Conservation (phyloP, 805 yeast species). For the Candida nanaspora region DNA sequence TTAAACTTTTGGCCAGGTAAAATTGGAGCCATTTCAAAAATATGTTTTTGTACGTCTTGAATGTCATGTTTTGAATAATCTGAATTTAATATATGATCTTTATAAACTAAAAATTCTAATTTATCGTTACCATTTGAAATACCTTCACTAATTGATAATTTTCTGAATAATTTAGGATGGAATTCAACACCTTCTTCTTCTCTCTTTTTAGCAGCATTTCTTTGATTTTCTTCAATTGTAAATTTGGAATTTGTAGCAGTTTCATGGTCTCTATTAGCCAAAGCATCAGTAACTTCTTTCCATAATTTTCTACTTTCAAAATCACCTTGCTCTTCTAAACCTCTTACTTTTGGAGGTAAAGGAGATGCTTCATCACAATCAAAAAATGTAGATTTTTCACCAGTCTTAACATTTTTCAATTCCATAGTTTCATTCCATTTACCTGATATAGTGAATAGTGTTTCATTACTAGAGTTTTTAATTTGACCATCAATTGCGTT, state of each 20-base stretch:
- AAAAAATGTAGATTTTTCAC: conserved; percentile 42
- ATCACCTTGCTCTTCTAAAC: conserved; percentile 70
- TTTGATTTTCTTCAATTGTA: conserved; percentile 81
- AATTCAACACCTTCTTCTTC: conserved; percentile 73
- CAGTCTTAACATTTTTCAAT: conserved; percentile 40
- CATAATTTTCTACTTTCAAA: conserved; percentile 80
- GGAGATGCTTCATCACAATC: conserved; percentile 53
- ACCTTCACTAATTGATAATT: conserved; percentile 27
- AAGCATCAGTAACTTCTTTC: conserved; percentile 74
- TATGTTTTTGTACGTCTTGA: conserved; percentile 36
- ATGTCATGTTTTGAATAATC: conserved; percentile 42
- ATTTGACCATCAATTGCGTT: conserved; percentile 79
- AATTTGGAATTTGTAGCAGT: conserved; percentile 85
- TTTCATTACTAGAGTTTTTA: conserved; percentile 44
- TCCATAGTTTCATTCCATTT: conserved; percentile 90
- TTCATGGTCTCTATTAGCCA: conserved; percentile 72
- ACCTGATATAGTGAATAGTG: conserved; percentile 64
- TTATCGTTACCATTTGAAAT: conserved; percentile 27
- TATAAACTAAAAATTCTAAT: conserved; percentile 62
- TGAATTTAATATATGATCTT: conserved; percentile 29
- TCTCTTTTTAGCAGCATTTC: conserved; percentile 66
- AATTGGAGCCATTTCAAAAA: conserved; percentile 67
- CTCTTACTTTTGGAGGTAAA: conserved; percentile 63
- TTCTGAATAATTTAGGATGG: conserved; percentile 70
- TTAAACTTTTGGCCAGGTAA: conserved; percentile 74